Percentiles rank a stretch among this genome's conserved stretches.
Conservation (phyloP, 192 early-diverging fungal genomes). For the Gaertneriomyces semiglobifer region DNA sequence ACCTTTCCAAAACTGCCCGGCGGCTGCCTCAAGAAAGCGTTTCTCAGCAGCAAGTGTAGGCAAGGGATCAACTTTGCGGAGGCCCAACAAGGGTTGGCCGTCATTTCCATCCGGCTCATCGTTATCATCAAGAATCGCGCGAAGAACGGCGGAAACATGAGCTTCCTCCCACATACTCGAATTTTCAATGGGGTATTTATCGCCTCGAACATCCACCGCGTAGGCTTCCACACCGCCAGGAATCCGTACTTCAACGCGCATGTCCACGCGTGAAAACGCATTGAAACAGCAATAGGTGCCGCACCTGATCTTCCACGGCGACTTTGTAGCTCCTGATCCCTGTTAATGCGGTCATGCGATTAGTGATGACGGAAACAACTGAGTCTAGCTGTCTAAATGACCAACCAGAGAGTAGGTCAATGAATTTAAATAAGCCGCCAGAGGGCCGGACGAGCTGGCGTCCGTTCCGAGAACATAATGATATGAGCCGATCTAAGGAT, state of each 20-base stretch:
- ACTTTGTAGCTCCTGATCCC: constrained; percentile 58
- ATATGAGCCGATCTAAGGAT: constrained; percentile 68
- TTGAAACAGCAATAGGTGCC: constrained; percentile 94
- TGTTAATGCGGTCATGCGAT: constrained; percentile 22
- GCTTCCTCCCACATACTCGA: constrained; percentile 88
- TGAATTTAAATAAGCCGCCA: constrained; percentile 98
- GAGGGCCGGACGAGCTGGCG: constrained; percentile 83
- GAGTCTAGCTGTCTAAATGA: too few relatives aligned
- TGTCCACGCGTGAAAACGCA: constrained; percentile 93
- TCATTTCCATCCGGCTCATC: constrained; percentile 67
- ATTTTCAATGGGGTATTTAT: constrained; percentile 64
- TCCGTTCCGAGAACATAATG: constrained; percentile 60
- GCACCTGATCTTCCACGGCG: constrained; percentile 62
- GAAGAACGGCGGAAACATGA: constrained; percentile 79
- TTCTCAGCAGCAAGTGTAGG: constrained; percentile 68
- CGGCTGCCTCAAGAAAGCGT: constrained; percentile 79
- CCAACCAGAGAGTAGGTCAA: constrained; percentile 83
- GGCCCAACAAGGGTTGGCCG: constrained; percentile 80
- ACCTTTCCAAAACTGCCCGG: constrained; percentile 82
- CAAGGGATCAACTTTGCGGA: constrained; percentile 87
- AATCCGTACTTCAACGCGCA: constrained; percentile 97
- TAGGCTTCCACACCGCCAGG: constrained; percentile 97
- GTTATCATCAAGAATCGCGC: constrained; percentile 87
- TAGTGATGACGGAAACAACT: too few relatives aligned
- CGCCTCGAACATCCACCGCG: constrained; percentile 82